Base-by-base conservation (phyloP, 2,329 filamentous ascomycete genomes). In the Ophiocordyceps australis region DNA sequence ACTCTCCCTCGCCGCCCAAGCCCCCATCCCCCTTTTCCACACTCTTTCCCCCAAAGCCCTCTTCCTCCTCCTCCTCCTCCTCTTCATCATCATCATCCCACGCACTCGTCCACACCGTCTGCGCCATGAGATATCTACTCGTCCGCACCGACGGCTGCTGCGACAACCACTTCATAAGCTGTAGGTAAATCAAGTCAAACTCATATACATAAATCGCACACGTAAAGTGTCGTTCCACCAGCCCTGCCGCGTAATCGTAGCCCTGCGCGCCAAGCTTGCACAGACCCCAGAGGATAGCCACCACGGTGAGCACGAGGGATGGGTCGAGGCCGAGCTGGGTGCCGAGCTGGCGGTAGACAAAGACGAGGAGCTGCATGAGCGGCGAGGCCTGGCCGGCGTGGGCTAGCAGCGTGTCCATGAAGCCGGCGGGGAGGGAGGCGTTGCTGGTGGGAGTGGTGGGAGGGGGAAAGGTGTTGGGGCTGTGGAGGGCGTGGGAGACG, bases 131-230 rank as follows among this genome's bases (percentile, higher is more conserved):
- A 5, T 54, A 55, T 10, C 62, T 55, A 20, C 63, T 65, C 24
- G 57, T 57, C 17, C 51, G 51, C 31, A 66, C 57, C 14, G 49
- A 52, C 8, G 60, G 58, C 38, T 71, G 61, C 21, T 55, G 42
- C 0, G 62, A 59, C 7, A 73, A 53, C 52, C 62, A 74, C 27
- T 60, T 56, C 52, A 73, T 68, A 25, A 74, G 37, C 27, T 73
- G 62, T 4, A 41, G 26, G 37, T 70, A 71, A 16, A 73, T 68
- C 28, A 65, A 58, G 36, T 75, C 69, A 22, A 54, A 54, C 31
- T 59, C 61, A 30, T 49, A 54, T 24, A 75, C 52, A 26, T 58
- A 57, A 28, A 74, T 53, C 32, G 52, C 55, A 26, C 59, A 55
- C 43, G 58, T 63, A 28, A 67, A 50, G 33, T 66, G 50, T 6